A percentile compares a stretch with the other conserved stretches of the same genome.
Conservation (phyloP, 2,329 filamentous ascomycete genomes). For the Aspergillus puulaauensis region DNA sequence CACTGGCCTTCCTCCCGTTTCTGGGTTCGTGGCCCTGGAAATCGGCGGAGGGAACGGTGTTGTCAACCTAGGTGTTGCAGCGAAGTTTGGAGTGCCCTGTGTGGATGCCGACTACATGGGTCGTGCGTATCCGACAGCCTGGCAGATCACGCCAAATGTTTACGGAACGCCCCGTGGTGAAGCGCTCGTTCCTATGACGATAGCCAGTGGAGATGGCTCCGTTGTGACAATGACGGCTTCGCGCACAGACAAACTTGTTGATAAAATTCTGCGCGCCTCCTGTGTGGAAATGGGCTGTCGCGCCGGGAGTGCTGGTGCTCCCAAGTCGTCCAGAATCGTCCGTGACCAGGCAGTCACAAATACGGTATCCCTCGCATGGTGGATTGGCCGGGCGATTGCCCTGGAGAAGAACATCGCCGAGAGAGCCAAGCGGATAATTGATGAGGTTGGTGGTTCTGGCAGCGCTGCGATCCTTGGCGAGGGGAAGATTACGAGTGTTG, state of each 20-base stretch:
- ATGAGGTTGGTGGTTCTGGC: conserved; percentile 19
- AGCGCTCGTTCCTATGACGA: conserved; percentile 44
- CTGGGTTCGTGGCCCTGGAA: conserved; percentile 54
- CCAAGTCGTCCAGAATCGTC: conserved; percentile 11
- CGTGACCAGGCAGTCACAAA: conserved; percentile 42
- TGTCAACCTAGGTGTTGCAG: conserved; percentile 1
- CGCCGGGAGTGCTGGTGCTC: conserved; percentile 18
- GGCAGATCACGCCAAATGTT: conserved; percentile 48
- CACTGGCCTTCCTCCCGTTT: not conserved
- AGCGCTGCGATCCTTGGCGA: conserved; percentile 19
- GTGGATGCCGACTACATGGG: conserved; percentile 50
- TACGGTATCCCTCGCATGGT: conserved; percentile 56
- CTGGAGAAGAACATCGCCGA: conserved; percentile 15
- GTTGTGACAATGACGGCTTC: conserved; percentile 45
- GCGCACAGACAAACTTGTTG: conserved; percentile 46
- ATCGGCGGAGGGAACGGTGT: conserved; percentile 67
- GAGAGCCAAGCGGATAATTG: conserved; percentile 18
- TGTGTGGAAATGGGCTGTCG: conserved; percentile 57
- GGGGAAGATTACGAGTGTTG: conserved; percentile 23
- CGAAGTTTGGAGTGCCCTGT: conserved; percentile 43
- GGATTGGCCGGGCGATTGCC: conserved; percentile 28
- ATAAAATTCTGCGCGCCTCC: conserved; percentile 52
- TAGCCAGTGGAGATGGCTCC: conserved; percentile 53
- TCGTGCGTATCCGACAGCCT: conserved; percentile 47
- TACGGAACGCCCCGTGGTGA: conserved; percentile 31